Base-by-base conservation (phyloP, 2,329 filamentous ascomycete genomes). In the Ophiocordyceps robertsii region DNA sequence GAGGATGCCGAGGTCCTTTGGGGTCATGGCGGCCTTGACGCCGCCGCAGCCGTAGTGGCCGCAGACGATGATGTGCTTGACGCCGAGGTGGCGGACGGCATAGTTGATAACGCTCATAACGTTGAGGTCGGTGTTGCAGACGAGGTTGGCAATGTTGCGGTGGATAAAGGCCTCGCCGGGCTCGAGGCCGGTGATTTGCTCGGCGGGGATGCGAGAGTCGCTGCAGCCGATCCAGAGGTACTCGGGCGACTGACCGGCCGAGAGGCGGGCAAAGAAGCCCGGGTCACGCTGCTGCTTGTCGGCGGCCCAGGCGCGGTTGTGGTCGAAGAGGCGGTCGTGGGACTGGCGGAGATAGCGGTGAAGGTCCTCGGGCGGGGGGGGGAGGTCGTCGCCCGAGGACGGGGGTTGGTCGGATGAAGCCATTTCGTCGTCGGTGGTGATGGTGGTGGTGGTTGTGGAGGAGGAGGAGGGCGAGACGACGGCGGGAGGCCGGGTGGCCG, bases 111-210 rank as follows among this genome's bases (percentile, higher is more conserved):
- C 87, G 59, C 76, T 76, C 60, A 85, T 80, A 40, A 80, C 78
- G 62, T 80, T 88, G 56, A 93, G 73, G 59, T 95, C 89, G 49
- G 78, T 81, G 57, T 80, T 77, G 65, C 79, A 78, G 44, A 94
- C 73, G 50, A 93, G 73, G 69, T 95, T 95, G 65, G 87, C 88
- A 62, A 95, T 94, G 58, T 95, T 95, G 64, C 89, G 84, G 71
- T 94, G 87, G 51, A 93, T 82, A 62, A 95, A 95, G 54, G 90
- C 82, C 64, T 95, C 86, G 52, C 88, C 88, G n/a, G 88, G 85
- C 56, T 83, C 72, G 44, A 90, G 75, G 50, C 84, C 82, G 38
- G 87, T 79, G 60, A 95, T 80, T 56, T 84, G 84, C 56, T 89
- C 90, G 54, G 90, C 88, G n/a, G 89, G 89, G 58, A 90, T 85